phyloP scores from a whole-genome alignment of 2,329 filamentous ascomycete genomes.

The Paraphoma chrysanthemicola region DNA sequence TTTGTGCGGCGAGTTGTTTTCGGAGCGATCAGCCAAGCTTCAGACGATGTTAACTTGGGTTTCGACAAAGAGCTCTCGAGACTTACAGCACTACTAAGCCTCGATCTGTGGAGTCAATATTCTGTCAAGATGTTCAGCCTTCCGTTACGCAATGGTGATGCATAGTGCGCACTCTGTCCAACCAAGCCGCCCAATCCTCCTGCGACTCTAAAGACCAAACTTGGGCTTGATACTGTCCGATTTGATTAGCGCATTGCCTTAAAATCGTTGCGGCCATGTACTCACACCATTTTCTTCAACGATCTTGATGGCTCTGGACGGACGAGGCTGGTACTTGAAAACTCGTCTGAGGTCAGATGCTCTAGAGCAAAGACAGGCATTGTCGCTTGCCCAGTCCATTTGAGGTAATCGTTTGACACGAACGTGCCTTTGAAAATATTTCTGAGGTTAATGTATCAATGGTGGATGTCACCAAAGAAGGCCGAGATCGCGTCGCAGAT shows the following conservation, averaged over 20 bases:
- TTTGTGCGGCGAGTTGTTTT: constrained; percentile 1
- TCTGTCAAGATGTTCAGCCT: neutral
- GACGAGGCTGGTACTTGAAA: constrained; percentile 14
- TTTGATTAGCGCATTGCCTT: neutral
- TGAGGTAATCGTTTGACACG: too few species aligned
- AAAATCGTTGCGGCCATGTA: neutral
- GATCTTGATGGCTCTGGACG: constrained; percentile 11
- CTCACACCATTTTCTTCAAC: constrained; percentile 8
- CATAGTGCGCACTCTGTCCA: constrained; percentile 5
- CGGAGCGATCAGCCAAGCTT: constrained; percentile 14
- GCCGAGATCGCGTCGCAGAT: too few species aligned
- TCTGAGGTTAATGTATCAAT: too few species aligned
- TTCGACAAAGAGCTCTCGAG: neutral
- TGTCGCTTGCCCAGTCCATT: constrained; percentile 20
- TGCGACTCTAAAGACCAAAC: constrained; percentile 9
- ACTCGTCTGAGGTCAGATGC: too few species aligned
- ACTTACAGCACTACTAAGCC: constrained; percentile 18
- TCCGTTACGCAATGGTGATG: neutral
- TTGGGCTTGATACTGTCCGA: constrained; percentile 8
- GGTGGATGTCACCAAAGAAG: too few species aligned
- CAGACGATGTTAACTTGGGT: neutral
- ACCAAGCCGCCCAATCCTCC: constrained; percentile 13
- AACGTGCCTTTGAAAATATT: too few species aligned
- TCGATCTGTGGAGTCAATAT: neutral
- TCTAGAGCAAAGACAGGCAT: constrained; percentile 15